Evolutionary conservation across 345 rosid species (phyloP), one percentile per base, ranked within the genome.

Genomic region (Combretum micranthum): DNA sequence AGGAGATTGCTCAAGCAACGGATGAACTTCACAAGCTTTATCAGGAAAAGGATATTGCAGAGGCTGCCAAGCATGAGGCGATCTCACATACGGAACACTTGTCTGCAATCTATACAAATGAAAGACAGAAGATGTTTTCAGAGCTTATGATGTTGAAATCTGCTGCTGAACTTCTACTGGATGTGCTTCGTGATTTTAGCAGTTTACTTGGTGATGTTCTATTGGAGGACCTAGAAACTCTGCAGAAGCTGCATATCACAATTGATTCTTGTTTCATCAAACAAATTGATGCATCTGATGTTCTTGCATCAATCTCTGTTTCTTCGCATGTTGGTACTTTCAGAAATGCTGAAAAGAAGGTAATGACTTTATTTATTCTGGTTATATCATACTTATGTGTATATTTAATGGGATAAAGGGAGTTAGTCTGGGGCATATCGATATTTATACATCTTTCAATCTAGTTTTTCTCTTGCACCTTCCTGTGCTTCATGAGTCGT

Each of bases 61-160:
- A 78, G 77, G 71, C 88, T 76, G 83, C 83, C 57, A 82, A 75
- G 69, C 37, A 62, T 61, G 91, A 85, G 67, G 87, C 81, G 49
- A 60, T 83, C 37, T 75, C 81, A 32, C 78, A 25, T 56, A 64
- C 74, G 54, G 85, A 89, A 60, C 69, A 72, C 55, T 55, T 77
- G 62, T 83, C 84, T 55, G 57, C 70, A 20, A 53, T 50, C 64
- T 66, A 50, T 21, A 66, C 63, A 57, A 83, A 80, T 71, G 87
- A 81, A 69, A 76, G 75, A 53, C 78, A 52, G 59, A 80, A 76
- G 68, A 77, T 72, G 20, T 56, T 47, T 72, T 73, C 83, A 59
- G 84, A 84, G 58, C 59, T 85, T 42, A 42, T 57, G 56, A 65
- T 63, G 51, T 52, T 83, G 47, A 76, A 75, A 69, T 73, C 81